Evolutionary conservation across 768 basidiomycete species (phyloP).

Genomic region (Mycena amicta): DNA sequence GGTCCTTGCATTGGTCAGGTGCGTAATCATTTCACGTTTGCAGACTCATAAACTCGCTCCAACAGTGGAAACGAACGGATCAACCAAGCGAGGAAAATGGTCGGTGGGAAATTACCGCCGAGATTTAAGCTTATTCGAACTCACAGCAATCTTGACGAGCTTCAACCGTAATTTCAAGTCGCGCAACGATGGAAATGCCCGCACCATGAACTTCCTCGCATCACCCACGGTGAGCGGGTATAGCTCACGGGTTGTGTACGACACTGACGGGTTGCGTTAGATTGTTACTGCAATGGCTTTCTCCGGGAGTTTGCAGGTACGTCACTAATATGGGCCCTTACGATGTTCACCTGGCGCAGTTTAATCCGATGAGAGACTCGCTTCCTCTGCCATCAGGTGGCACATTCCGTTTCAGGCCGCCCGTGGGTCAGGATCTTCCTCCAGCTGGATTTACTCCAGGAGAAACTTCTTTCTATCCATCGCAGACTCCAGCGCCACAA

Average conservation of each 20-base stretch:
- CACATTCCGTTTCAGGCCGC: constrained; percentile 83
- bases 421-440: constrained; percentile 84
- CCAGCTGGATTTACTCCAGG: constrained; percentile 79
- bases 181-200: constrained; percentile 91
- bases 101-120: constrained; percentile 35
- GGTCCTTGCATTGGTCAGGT: constrained; percentile 92
- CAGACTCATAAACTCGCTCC: constrained; percentile 7
- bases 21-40: background rate
- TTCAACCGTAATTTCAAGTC: constrained; percentile 94
- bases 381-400: constrained; percentile 68
- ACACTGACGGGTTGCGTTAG: too few relatives aligned
- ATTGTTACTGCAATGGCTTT: constrained; percentile 98
- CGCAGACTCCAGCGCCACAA: constrained; percentile 69
- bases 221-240: too few relatives aligned
- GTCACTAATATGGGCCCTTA: background rate
- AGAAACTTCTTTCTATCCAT: constrained; percentile 74
- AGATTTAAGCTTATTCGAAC: too few relatives aligned
- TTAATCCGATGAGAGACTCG: constrained; percentile 88
- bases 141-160: constrained; percentile 87
- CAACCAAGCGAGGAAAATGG: constrained; percentile 90
- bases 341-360: constrained; percentile 35
- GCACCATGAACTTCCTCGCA: constrained; percentile 97
- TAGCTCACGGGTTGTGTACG: too few relatives aligned
- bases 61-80: constrained; percentile 90
- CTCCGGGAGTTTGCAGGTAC: constrained; percentile 58